Conservation (phyloP, 768 basidiomycete species). For the Mycena albidolilacea region DNA sequence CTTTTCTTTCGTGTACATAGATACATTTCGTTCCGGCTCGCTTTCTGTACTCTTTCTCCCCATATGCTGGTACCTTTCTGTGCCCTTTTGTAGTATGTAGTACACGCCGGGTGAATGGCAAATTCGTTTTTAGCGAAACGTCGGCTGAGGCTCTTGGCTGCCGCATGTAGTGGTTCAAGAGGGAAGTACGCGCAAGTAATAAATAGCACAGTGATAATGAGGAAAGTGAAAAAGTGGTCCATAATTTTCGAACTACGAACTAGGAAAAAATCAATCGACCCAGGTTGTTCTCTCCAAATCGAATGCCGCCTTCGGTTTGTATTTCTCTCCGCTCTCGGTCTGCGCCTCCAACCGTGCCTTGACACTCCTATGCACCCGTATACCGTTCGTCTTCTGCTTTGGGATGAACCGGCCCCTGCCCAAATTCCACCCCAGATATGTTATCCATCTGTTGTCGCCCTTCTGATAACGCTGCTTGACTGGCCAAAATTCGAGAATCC, state of each 20-base stretch:
- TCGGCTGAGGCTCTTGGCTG: too few relatives aligned
- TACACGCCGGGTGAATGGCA: background rate
- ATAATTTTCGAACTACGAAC: too few relatives aligned
- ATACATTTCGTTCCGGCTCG: background rate
- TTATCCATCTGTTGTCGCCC: constrained; percentile 36
- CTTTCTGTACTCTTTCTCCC: background rate
- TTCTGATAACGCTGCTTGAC: constrained; percentile 38
- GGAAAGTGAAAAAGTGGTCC: too few relatives aligned
- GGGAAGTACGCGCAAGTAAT: too few relatives aligned
- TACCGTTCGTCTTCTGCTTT: constrained; percentile 40
- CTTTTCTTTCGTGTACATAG: constrained; percentile 31
- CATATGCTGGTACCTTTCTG: constrained; percentile 5
- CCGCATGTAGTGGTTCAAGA: too few relatives aligned
- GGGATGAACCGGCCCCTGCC: constrained; percentile 50
- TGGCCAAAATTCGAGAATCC: constrained; percentile 37
- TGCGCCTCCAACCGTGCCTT: constrained; percentile 56
- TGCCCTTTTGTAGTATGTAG: constrained; percentile 19
- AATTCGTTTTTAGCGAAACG: background rate
- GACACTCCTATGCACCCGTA: constrained; percentile 55
- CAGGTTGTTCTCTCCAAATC: constrained; percentile 49
- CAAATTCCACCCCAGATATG: constrained; percentile 42
- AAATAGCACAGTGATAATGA: too few relatives aligned
- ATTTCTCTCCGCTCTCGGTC: constrained; percentile 42
- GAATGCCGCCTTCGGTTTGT: constrained; percentile 53
- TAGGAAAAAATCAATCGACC: constrained; percentile 45